Evolutionary conservation across 352 stramenopile genomes (phyloP).

Genomic region (Blastocystis sp.): DNA sequence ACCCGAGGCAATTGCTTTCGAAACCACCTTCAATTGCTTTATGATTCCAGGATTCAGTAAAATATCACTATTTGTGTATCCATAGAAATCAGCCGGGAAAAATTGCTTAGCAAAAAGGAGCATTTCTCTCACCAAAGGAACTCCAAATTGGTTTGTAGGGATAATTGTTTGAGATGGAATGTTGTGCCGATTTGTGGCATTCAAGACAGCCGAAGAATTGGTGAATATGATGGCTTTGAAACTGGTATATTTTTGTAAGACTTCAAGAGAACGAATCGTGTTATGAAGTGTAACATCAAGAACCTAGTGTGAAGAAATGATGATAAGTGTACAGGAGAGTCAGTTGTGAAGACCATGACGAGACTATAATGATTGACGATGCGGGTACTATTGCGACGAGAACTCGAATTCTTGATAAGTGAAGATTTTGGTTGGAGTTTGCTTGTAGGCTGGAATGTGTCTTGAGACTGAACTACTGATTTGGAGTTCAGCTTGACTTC

Average conservation of each 20-base stretch:
- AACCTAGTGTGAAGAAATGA: neutral
- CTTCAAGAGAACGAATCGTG: neutral
- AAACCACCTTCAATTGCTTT: neutral
- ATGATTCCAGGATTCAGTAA: neutral
- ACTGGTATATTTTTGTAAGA: neutral
- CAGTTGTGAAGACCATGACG: neutral
- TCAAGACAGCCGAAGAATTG: neutral
- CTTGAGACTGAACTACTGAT: too few species aligned
- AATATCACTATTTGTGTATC: constrained; percentile 22
- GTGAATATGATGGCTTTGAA: constrained; percentile 33
- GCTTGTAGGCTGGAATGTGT: too few species aligned
- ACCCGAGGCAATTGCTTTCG: neutral
- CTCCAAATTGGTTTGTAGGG: neutral
- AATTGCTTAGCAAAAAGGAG: neutral
- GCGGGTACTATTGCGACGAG: too few species aligned
- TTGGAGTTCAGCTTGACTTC: too few species aligned
- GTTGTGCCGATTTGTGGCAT: neutral
- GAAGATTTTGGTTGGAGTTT: too few species aligned
- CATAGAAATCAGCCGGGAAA: constrained; percentile 5
- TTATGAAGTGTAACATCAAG: neutral
- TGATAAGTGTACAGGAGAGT: neutral
- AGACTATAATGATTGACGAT: neutral
- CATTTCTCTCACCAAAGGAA: neutral
- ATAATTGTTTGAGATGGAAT: neutral
- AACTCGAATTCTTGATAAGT: too few species aligned